These are phyloP conservation scores for Cutaneotrichosporon dermatis DNA, from an alignment of 1,284 basidiomycete species.

Conservation along the genomic window DNA sequence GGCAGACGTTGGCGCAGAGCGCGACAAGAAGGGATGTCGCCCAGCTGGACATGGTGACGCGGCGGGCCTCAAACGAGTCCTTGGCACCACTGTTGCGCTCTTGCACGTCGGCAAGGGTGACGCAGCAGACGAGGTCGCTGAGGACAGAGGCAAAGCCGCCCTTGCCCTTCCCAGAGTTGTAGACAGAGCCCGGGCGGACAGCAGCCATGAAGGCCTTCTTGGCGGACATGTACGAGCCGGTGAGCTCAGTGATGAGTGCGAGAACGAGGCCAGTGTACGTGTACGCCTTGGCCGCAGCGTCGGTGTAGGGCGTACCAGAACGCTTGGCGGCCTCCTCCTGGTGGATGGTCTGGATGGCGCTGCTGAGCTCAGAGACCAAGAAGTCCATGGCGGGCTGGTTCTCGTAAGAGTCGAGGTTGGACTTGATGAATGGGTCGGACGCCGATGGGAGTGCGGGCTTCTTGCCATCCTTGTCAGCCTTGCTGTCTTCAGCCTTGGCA, in stretches of 20 bases:
- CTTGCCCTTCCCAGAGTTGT: constrained; percentile 51
- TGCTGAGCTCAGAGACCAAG: constrained; percentile 32
- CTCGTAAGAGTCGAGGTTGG: constrained; percentile 13
- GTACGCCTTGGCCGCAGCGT: constrained; percentile 12
- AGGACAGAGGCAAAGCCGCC: constrained; percentile 55
- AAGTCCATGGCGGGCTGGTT: constrained; percentile 31
- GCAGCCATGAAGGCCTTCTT: constrained; percentile 82
- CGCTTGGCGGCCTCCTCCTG: constrained; percentile 14
- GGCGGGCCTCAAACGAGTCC: constrained; percentile 9
- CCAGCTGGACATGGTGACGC: constrained; percentile 64
- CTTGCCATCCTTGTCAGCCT: constrained; percentile 8
- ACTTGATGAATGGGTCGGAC: constrained; percentile 54
- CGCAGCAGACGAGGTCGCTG: constrained; percentile 70
- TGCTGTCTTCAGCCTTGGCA: constrained; percentile 1
- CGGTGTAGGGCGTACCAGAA: constrained; percentile 8
- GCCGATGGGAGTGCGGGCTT: constrained; percentile 2
- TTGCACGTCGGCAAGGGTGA: constrained; percentile 54
- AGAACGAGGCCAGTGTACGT: constrained; percentile 78
- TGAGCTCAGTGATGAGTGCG: constrained; percentile 83
- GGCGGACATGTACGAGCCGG: constrained; percentile 89
- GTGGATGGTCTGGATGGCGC: constrained; percentile 15
- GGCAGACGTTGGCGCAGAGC: constrained; percentile 75
- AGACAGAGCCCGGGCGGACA: constrained; percentile 55
- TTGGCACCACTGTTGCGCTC: constrained; percentile 9
- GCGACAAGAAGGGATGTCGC: constrained; percentile 88